Evolutionary conservation across 805 yeast genomes (phyloP), one percentile per base, ranked within the genome.

Genomic region (Nakazawaea ernobii): DNA sequence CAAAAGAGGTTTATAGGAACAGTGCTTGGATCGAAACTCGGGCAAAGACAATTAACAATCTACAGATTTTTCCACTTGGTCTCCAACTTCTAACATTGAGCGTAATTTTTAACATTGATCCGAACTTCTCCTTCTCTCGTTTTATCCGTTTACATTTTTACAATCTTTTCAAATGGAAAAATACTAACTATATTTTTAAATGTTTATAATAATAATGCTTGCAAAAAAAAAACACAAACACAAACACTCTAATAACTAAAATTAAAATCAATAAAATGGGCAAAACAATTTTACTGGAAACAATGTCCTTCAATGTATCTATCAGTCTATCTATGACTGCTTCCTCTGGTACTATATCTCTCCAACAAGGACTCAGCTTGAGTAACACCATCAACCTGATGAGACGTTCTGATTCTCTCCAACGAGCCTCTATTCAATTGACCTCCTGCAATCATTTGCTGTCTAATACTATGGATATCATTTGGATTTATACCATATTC

Each of bases 371-470:
- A 69, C 54, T 72, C 77, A 7, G 79, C 79, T 48, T 71, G 74
- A 2, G 75, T 68, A 44, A 74, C 62, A 8, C 80, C 80, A 0
- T 77, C 77, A 36, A 74, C 58, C 27, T 71, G 74, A 49, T 73
- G 78, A 4, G 75, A 66, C 5, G 79, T 69, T 38, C 62, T 57
- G 30, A 73, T 63, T 53, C 76, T 60, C 17, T 68, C 68, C 43
- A 73, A 59, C 2, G 74, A 70, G 41, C 56, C 60, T 42, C 68
- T 52, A 15, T 43, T 32, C 39, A 47, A 51, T 32, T 56, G 51
- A 15, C 46, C 51, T 14, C 48, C 50, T 8, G 53, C 39, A 8
- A 54, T 53, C 46, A 55, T 52, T 42, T 51, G 52, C 11, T 41
- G 15, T 30, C 51, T 49, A 15, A 53, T 48, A 42, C 42, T 33